A percentile compares a stretch with the other conserved stretches of the same genome.
Evolutionary conservation across 2,329 filamentous ascomycete genomes (phyloP).

Genomic region (Beauveria brongniartii): DNA sequence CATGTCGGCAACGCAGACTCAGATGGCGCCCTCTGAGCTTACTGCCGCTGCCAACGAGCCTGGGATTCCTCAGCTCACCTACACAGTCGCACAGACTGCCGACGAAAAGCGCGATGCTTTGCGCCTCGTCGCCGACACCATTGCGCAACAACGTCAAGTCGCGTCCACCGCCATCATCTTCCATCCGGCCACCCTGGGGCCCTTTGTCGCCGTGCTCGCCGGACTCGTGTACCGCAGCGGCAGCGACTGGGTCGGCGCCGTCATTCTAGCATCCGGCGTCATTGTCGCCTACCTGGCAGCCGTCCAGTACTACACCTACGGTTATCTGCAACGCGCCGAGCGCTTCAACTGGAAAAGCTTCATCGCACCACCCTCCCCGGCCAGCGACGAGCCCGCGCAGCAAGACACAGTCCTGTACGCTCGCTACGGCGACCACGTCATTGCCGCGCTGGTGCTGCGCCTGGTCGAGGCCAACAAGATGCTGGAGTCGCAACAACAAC

Average conservation of each 20-base stretch:
- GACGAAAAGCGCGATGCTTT: constrained; percentile 59
- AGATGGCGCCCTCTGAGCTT: not conserved
- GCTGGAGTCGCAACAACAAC: not conserved
- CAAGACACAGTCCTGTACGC: constrained; percentile 53
- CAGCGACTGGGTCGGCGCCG: constrained; percentile 45
- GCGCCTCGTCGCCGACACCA: constrained; percentile 67
- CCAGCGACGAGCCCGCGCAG: constrained; percentile 17
- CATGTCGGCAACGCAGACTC: constrained; percentile 2
- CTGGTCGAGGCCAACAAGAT: constrained; percentile 33
- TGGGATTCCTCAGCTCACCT: constrained; percentile 50
- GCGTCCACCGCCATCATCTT: constrained; percentile 56
- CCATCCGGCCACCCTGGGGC: constrained; percentile 46
- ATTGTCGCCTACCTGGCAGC: constrained; percentile 54
- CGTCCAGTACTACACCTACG: constrained; percentile 51
- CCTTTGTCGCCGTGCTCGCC: constrained; percentile 31
- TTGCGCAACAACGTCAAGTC: constrained; percentile 71
- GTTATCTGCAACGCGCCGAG: constrained; percentile 58
- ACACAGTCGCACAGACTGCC: constrained; percentile 43
- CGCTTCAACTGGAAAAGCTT: constrained; percentile 55
- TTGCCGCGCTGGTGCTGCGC: constrained; percentile 61
- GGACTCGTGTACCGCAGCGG: constrained; percentile 29
- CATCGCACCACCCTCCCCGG: constrained; percentile 19
- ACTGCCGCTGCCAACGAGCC: not conserved
- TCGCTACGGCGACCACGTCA: constrained; percentile 58
- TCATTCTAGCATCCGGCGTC: constrained; percentile 49